phyloP scores from a whole-genome alignment of 495 filamentous ascomycete species.

The Penicillium ucsense region DNA sequence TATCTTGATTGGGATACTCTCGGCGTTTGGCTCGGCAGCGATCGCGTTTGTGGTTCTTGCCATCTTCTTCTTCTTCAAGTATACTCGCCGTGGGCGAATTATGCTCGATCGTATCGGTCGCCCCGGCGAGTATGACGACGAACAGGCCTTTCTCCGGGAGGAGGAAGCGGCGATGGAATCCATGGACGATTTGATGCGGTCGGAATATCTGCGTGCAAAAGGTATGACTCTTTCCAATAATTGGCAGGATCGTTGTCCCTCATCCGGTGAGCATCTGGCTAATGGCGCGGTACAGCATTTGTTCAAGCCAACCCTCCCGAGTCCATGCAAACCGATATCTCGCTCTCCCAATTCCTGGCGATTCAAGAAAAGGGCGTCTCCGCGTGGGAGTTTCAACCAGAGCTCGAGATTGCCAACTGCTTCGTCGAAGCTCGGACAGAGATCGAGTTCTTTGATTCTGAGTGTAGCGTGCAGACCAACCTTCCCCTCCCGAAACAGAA shows the following conservation, averaged over 20 bases:
- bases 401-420: constrained; percentile 96
- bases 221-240: constrained; percentile 40
- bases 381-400: constrained; percentile 97
- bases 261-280: constrained; percentile 7
- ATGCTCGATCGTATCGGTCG: constrained; percentile 87
- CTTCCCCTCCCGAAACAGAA: constrained; percentile 96
- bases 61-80: constrained; percentile 82
- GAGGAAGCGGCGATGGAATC: constrained; percentile 89
- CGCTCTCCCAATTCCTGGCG: constrained; percentile 90
- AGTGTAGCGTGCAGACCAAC: constrained; percentile 95
- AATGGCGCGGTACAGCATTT: constrained; percentile 52
- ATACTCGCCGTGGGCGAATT: constrained; percentile 81
- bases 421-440: constrained; percentile 95
- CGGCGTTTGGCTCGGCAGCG: constrained; percentile 89
- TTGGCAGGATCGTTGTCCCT: not conserved
- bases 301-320: constrained; percentile 91
- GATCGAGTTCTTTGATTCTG: constrained; percentile 96
- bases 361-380: constrained; percentile 99
- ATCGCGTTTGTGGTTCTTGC: constrained; percentile 73
- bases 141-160: constrained; percentile 82
- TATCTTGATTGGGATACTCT: constrained; percentile 88
- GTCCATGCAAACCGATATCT: constrained; percentile 92
- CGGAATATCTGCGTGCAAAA: constrained; percentile 91
- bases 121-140: constrained; percentile 95
- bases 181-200: constrained; percentile 89